phyloP scores from a whole-genome alignment of 495 filamentous ascomycete genomes.

The Neurospora sp. region DNA sequence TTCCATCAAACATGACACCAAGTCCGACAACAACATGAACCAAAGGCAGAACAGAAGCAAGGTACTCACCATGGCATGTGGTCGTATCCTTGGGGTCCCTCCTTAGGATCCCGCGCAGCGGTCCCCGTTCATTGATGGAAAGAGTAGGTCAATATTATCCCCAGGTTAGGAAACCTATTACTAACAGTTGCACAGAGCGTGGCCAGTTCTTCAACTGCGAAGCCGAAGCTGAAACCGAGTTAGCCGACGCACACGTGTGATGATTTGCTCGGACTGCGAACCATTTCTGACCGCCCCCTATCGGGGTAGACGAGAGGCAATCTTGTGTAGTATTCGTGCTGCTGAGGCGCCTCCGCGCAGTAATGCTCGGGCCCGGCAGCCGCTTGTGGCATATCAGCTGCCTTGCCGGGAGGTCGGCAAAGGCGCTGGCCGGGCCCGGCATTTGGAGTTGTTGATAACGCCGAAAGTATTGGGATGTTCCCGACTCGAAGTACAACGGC shows the following conservation, averaged over 20 bases:
- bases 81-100: neutral
- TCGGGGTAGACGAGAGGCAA: neutral
- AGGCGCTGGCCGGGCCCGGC: neutral
- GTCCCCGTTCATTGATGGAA: too few species aligned
- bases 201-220: neutral
- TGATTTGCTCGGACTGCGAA: neutral
- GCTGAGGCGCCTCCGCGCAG: neutral
- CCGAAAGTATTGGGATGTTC: neutral
- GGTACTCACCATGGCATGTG: neutral
- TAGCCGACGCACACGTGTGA: neutral
- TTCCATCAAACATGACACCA: neutral
- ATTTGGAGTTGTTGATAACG: neutral
- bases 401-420: neutral
- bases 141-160: too few species aligned
- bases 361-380: neutral
- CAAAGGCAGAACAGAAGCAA: neutral
- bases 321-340: neutral
- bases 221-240: neutral
- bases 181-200: too few species aligned
- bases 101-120: neutral
- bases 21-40: neutral
- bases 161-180: too few species aligned
- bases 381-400: neutral
- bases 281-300: neutral
- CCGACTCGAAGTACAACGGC: neutral